Conservation (phyloP, 805 yeast genomes). For the Ogataea haglerorum region DNA sequence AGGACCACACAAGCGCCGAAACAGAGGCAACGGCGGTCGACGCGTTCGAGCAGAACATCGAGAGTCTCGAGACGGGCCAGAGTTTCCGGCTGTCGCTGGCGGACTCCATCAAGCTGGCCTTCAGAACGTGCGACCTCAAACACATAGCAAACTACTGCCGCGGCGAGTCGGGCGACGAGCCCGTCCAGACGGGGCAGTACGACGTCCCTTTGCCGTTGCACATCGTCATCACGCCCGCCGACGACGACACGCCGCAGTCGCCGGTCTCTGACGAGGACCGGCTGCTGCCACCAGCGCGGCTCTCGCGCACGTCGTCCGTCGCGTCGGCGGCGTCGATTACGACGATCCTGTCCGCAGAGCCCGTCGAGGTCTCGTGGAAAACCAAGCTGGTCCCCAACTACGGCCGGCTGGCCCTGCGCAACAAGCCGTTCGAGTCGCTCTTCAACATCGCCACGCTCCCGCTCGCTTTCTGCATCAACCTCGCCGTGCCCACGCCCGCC, state of each 20-base stretch:
- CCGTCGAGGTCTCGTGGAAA: constrained; percentile 7
- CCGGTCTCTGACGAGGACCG: constrained; percentile 1
- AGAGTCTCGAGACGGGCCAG: constrained; percentile 27
- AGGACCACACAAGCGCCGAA: constrained; percentile 6
- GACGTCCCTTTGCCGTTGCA: constrained; percentile 6
- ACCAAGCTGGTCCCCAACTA: constrained; percentile 18
- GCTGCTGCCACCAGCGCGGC: constrained; percentile 3
- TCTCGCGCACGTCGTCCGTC: constrained; percentile 9
- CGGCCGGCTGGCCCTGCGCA: constrained; percentile 5
- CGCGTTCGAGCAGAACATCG: constrained; percentile 24
- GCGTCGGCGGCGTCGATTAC: constrained; percentile 13
- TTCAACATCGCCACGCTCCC: constrained; percentile 27
- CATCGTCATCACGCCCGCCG: constrained; percentile 16
- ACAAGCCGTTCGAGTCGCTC: constrained; percentile 23
- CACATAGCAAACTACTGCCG: constrained; percentile 12
- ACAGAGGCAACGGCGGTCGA: constrained; percentile 8
- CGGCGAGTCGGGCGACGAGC: background rate
- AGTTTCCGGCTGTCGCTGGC: constrained; percentile 29
- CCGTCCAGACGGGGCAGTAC: background rate
- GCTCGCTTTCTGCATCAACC: constrained; percentile 22
- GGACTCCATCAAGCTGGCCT: constrained; percentile 32
- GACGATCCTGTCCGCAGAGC: constrained; percentile 13
- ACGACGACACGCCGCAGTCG: background rate
- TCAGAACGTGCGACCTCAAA: constrained; percentile 19
- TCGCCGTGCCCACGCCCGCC: constrained; percentile 29